phyloP scores from a whole-genome alignment of 2,329 filamentous ascomycete species.

The Alternaria arborescens region DNA sequence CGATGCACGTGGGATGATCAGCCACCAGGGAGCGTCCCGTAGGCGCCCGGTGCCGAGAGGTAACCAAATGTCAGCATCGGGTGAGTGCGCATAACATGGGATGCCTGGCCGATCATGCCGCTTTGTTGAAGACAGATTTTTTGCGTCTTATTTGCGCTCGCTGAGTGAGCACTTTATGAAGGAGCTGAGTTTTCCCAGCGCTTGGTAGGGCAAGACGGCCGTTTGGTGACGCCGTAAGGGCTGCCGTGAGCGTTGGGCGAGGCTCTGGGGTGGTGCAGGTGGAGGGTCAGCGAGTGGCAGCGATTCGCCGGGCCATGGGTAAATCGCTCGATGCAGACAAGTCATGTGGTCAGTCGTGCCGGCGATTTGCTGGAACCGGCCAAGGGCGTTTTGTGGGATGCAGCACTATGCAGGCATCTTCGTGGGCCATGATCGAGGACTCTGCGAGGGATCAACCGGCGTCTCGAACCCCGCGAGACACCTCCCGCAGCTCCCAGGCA shows the following conservation, averaged over 20 bases:
- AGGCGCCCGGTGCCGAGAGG: conserved; percentile 19
- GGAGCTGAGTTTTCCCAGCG: conserved; percentile 12
- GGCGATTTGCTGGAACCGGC: conserved; percentile 29
- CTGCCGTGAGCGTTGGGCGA: conserved; percentile 29
- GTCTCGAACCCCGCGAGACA: conserved; percentile 18
- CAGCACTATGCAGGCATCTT: conserved; percentile 28
- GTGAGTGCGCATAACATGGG: conserved; percentile 6
- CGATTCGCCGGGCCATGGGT: conserved; percentile 27
- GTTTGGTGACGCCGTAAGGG: not conserved
- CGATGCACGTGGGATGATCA: conserved; percentile 30
- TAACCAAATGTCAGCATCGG: conserved; percentile 2
- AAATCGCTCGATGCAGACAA: conserved; percentile 21
- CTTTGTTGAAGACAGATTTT: conserved; percentile 9
- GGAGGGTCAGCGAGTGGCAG: conserved; percentile 14
- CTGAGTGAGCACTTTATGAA: conserved; percentile 13
- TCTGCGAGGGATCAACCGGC: conserved; percentile 23
- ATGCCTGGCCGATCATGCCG: conserved; percentile 23
- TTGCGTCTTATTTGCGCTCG: conserved; percentile 1
- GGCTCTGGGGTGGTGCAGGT: conserved; percentile 21
- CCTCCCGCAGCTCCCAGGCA: conserved; percentile 22
- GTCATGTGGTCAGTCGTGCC: conserved; percentile 28
- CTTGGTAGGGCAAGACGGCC: conserved; percentile 10
- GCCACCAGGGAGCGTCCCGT: conserved; percentile 27
- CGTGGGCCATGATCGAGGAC: conserved; percentile 32
- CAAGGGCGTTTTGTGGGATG: conserved; percentile 22